A percentile compares a stretch with the other conserved stretches of the same genome.
Evolutionary conservation across 306 rosid species (phyloP).

Genomic region (Geum urbanum): DNA sequence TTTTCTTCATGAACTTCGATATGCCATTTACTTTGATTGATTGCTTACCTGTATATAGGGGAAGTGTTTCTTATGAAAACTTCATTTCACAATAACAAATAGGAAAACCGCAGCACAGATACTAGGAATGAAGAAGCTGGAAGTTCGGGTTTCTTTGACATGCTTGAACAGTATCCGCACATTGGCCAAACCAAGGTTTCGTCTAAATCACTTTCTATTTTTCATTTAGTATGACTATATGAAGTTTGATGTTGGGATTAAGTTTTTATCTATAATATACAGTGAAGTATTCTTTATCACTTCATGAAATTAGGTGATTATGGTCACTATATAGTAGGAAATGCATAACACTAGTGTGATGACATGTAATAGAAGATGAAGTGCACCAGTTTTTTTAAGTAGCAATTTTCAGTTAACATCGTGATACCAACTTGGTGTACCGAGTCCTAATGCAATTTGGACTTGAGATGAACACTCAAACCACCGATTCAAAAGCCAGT

Average conservation of each 20-base stretch:
- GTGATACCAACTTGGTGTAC: background rate
- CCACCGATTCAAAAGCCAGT: background rate
- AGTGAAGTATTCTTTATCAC: too few relatives aligned
- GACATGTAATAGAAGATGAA: background rate
- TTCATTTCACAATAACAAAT: slow-evolving; percentile 26
- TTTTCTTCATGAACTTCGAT: background rate
- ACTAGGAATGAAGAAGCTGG: slow-evolving; percentile 13
- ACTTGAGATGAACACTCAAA: background rate
- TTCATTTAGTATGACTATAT: background rate
- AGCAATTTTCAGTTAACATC: background rate
- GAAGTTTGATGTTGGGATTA: too few relatives aligned
- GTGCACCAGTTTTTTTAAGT: background rate
- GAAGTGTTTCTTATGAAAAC: background rate
- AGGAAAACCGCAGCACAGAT: slow-evolving; percentile 3
- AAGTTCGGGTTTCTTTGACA: slow-evolving; percentile 29
- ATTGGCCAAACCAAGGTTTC: slow-evolving; percentile 59
- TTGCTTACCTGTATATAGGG: background rate
- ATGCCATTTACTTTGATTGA: too few relatives aligned
- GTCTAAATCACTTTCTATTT: background rate
- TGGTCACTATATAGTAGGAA: too few relatives aligned
- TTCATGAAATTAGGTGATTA: too few relatives aligned
- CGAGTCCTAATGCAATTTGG: background rate
- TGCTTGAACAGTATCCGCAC: slow-evolving; percentile 47
- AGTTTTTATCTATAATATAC: too few relatives aligned
- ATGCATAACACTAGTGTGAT: background rate